Percentiles rank a stretch among this genome's conserved stretches.
phyloP scores from a whole-genome alignment of 164 flowering plant genomes.

The Tetrastigma voinierianum region DNA sequence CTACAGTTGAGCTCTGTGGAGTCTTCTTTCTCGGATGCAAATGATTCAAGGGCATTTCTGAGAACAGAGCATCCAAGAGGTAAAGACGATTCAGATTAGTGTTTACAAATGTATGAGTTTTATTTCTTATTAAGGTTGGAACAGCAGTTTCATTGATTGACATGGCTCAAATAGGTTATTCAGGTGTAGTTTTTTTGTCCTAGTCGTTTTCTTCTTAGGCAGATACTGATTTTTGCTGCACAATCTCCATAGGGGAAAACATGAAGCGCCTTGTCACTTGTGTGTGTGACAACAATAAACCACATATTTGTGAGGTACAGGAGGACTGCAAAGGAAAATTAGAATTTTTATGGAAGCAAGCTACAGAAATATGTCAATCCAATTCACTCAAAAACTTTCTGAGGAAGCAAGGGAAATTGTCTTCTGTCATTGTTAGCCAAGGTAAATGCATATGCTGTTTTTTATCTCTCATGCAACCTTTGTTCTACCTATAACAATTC shows the following conservation, averaged over 20 bases:
- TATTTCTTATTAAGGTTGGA: background rate
- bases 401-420: conserved; percentile 59
- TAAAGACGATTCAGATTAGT: conserved; percentile 19
- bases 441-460: conserved; percentile 37
- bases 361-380: conserved; percentile 56
- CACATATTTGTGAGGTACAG: conserved; percentile 21
- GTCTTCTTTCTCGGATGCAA: conserved; percentile 34
- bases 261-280: conserved; percentile 33
- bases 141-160: background rate
- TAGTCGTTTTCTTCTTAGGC: conserved; percentile 19
- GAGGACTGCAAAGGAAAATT: conserved; percentile 35
- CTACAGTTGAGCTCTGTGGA: conserved; percentile 71
- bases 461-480: background rate
- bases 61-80: conserved; percentile 41
- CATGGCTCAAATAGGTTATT: background rate
- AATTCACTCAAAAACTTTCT: conserved; percentile 55
- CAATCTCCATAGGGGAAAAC: conserved; percentile 44
- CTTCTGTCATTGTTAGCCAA: conserved; percentile 57
- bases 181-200: background rate
- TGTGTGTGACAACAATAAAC: conserved; percentile 27
- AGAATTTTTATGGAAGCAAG: conserved; percentile 65
- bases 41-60: conserved; percentile 35
- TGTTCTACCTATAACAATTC: background rate
- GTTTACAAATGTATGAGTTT: background rate
- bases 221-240: conserved; percentile 56